Evolutionary conservation across 805 yeast genomes (phyloP), one percentile per base, ranked within the genome.

Genomic region (Candida sonorensis): DNA sequence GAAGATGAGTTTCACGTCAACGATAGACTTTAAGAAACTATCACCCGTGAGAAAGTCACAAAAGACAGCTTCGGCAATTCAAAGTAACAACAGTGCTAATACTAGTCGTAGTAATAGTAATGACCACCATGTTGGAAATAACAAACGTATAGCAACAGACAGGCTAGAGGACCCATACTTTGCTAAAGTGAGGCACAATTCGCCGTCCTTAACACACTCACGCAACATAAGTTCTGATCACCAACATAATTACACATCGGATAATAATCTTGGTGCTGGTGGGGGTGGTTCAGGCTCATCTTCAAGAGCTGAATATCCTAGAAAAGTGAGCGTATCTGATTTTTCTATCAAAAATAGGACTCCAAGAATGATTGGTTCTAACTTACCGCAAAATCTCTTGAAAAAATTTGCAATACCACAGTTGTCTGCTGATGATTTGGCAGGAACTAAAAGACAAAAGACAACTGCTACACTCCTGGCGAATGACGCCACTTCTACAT

Each of bases 361-460:
- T 9, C 56, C 56, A 0, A 30, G 31, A 23, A 31, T 49, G 31
- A 23, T 51, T 6, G 31, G 44, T 8, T 45, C 45, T 5, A 19
- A 34, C 9, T 26, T 51, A 8, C 53, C 53, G 1, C 8, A 17
- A 3, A 17, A 27, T 9, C 12, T 49, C 16, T 33, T 49, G 7
- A 18, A 33, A 7, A 36, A 30, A 20, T 35, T 34, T 10, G 32
- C 39, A 2, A 32, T 47, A 10, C 34, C 44, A 3, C 54, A 49
- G 26, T 18, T 48, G 14, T 25, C 31, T 16, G 17, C 44, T 17
- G 41, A 39, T 13, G 48, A 48, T 24, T 20, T 46, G n/a, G 10
- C 15, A 7, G 26, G 11, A n/a, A 13, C 26, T 13, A 15, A 21
- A 17, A 26, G 20, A 18, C 10, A 21, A 13, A 9, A 10, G 10